Evolutionary conservation across 257 asterid genomes (phyloP).

Genomic region (Przewalskia tangutica): DNA sequence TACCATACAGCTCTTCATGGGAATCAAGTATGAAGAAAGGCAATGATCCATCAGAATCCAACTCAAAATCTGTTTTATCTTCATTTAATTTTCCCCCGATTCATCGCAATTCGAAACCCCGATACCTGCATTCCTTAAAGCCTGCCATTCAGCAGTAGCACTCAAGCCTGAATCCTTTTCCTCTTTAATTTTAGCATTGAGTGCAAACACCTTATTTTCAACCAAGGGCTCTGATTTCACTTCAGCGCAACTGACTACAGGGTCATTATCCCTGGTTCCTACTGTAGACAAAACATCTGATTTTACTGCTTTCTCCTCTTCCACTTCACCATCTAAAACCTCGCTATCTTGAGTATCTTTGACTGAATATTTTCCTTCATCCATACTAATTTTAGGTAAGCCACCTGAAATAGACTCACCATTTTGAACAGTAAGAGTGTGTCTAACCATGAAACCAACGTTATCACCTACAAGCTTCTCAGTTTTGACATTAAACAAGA

Average conservation of each 20-base stretch:
- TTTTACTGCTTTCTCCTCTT: conserved; percentile 17
- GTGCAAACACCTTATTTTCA: conserved; percentile 43
- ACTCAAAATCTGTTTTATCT: conserved; percentile 55
- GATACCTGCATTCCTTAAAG: conserved; percentile 47
- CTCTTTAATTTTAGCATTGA: conserved; percentile 68
- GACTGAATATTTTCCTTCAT: conserved; percentile 9
- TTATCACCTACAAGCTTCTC: conserved; percentile 31
- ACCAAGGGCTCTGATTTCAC: conserved; percentile 25
- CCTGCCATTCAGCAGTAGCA: conserved; percentile 79
- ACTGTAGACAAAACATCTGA: conserved; percentile 9
- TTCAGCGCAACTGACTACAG: conserved; percentile 20
- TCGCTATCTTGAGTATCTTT: conserved; percentile 10
- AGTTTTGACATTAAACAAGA: conserved; percentile 19
- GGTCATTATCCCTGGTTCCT: conserved; percentile 15
- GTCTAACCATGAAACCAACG: conserved; percentile 19
- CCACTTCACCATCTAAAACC: background rate
- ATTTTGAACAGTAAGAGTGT: conserved; percentile 11
- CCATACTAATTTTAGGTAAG: conserved; percentile 8
- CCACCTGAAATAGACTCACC: conserved; percentile 15
- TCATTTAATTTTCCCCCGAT: conserved; percentile 28
- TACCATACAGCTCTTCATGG: conserved; percentile 69
- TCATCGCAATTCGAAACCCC: conserved; percentile 21
- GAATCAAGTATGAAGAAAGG: conserved; percentile 89
- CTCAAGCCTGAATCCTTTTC: conserved; percentile 50
- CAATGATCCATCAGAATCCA: conserved; percentile 69